Evolutionary conservation across 192 early-diverging fungal species (phyloP).

Genomic region (Backusella morwellensis): DNA sequence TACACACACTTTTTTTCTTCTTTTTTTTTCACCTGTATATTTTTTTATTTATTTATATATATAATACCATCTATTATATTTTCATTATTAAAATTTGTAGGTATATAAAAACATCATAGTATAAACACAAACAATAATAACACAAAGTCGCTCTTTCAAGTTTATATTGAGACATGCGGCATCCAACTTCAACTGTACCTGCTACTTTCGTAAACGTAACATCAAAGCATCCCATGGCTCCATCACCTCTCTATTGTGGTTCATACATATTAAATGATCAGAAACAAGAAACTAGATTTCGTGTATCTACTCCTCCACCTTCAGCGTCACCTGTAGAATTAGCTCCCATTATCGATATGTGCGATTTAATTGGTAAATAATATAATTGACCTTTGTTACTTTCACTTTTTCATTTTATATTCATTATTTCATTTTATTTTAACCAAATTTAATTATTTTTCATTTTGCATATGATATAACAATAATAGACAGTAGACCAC

Average conservation of each 20-base stretch:
- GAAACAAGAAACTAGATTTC: not conserved
- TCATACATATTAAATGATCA: not conserved
- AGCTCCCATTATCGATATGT: slow-evolving; percentile 10
- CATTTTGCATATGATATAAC: not conserved
- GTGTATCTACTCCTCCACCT: slow-evolving; percentile 7
- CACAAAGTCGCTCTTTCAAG: not conserved
- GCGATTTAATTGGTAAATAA: slow-evolving; percentile 6
- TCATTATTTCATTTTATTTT: not conserved
- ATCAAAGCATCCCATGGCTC: not conserved
- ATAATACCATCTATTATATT: not conserved
- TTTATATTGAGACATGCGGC: slow-evolving; percentile 9
- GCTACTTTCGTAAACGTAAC: not conserved
- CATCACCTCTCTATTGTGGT: not conserved
- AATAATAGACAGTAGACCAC: slow-evolving; percentile 13
- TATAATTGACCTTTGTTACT: not conserved
- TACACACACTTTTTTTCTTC: not conserved
- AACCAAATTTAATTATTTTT: not conserved
- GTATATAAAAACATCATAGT: not conserved
- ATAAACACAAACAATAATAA: not conserved
- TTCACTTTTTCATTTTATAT: not conserved
- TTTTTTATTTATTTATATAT: not conserved
- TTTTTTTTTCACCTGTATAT: not conserved
- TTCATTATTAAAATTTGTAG: not conserved
- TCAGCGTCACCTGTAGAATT: slow-evolving; percentile 12
- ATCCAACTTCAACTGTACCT: slow-evolving; percentile 9